A percentile compares a stretch with the other conserved stretches of the same genome.
Conservation (phyloP, 2,329 filamentous ascomycete species). For the Verticillium alfalfae region DNA sequence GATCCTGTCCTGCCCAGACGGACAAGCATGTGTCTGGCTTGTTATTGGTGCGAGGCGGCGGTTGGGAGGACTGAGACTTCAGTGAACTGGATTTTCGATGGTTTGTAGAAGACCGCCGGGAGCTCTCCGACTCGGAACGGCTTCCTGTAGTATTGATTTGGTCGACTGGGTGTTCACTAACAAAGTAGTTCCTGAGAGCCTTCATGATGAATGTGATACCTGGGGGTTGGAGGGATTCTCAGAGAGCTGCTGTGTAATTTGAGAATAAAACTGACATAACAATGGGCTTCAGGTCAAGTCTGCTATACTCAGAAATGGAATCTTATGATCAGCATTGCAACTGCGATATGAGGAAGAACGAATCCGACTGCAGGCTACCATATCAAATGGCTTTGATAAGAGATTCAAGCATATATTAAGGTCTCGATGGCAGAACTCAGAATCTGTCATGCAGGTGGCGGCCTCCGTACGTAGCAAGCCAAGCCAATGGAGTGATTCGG, state of each 20-base stretch:
- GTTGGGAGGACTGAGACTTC: constrained; percentile 1
- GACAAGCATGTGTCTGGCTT: background rate
- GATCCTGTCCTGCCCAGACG: constrained; percentile 7
- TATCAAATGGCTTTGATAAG: background rate
- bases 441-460: background rate
- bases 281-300: too few species aligned
- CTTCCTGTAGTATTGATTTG: background rate
- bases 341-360: background rate
- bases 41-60: background rate
- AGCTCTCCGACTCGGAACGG: background rate
- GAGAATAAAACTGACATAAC: background rate
- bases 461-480: too few species aligned
- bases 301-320: too few species aligned
- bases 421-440: background rate
- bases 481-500: too few species aligned
- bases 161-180: constrained; percentile 1
- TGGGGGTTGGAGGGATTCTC: background rate
- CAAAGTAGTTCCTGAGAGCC: constrained; percentile 11
- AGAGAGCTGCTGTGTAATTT: background rate
- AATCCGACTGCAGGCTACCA: background rate
- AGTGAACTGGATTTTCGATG: background rate
- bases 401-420: background rate
- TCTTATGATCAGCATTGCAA: background rate
- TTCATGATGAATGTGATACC: constrained; percentile 4
- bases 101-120: background rate